A percentile compares a stretch with the other conserved stretches of the same genome.
Conservation (phyloP, 2,329 filamentous ascomycete species). For the Colletotrichum chlorophyti region DNA sequence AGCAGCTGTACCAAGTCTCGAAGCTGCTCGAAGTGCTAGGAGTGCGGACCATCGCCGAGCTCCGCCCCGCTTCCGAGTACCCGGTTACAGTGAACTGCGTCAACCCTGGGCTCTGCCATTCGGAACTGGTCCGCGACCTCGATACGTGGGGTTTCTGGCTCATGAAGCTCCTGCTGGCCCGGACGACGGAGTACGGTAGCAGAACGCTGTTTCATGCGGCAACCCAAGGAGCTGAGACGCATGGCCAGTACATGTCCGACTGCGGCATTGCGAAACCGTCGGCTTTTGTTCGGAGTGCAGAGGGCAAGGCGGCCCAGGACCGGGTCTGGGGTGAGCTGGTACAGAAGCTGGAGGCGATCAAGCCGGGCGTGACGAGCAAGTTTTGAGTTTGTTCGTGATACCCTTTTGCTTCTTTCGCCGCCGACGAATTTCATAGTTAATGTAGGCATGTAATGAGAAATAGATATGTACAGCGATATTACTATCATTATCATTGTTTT, state of each 20-base stretch:
- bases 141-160: constrained; percentile 28
- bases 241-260: constrained; percentile 54
- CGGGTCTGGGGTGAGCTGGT: constrained; percentile 52
- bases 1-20: constrained; percentile 35
- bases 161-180: constrained; percentile 44
- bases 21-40: constrained; percentile 40
- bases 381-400: neutral
- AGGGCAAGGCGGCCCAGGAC: constrained; percentile 43
- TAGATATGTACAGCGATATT: too few species aligned
- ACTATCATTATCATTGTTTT: too few species aligned
- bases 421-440: too few species aligned
- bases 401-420: neutral
- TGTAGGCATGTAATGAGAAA: too few species aligned
- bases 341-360: constrained; percentile 47
- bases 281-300: constrained; percentile 44
- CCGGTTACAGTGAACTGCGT: constrained; percentile 56
- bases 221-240: constrained; percentile 44
- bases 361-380: constrained; percentile 40
- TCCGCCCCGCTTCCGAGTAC: constrained; percentile 17
- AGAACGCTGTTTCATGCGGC: constrained; percentile 49
- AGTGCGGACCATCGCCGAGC: constrained; percentile 33
- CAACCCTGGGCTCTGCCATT: constrained; percentile 61
- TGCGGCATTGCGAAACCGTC: constrained; percentile 37
- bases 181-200: constrained; percentile 54
- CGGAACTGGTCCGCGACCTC: constrained; percentile 48